These are phyloP conservation scores for Ganoderma resinaceum DNA, from an alignment of 1,284 basidiomycete genomes.

Conservation along the genomic window DNA sequence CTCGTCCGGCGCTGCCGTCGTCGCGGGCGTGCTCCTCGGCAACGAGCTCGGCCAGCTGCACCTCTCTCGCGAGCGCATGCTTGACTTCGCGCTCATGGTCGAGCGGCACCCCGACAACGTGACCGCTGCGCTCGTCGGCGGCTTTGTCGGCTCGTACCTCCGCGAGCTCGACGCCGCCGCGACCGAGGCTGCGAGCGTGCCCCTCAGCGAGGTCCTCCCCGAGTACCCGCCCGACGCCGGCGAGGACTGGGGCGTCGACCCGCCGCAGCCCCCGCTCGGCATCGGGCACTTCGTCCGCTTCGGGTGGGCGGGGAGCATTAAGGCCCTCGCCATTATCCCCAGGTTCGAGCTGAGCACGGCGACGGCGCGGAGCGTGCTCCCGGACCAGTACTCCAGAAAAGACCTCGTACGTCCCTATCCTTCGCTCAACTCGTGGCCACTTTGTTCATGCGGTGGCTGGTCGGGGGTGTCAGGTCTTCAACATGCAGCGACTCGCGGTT, in stretches of 20 bases:
- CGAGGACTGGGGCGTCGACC: slow-evolving; percentile 88
- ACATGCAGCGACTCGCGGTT: slow-evolving; percentile 97
- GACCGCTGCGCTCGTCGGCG: slow-evolving; percentile 95
- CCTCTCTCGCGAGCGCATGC: slow-evolving; percentile 76
- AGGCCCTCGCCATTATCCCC: slow-evolving; percentile 95
- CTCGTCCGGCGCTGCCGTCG: slow-evolving; percentile 97
- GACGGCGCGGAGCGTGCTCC: slow-evolving; percentile 90
- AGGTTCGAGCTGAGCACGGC: slow-evolving; percentile 97
- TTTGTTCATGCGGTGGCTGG: not conserved
- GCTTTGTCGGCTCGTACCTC: slow-evolving; percentile 98
- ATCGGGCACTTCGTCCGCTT: slow-evolving; percentile 97
- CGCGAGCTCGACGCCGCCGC: slow-evolving; percentile 86
- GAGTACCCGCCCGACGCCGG: slow-evolving; percentile 96
- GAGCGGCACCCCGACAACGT: slow-evolving; percentile 99
- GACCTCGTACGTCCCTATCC: slow-evolving; percentile 77
- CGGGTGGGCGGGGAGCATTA: slow-evolving; percentile 87
- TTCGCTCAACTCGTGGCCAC: not conserved
- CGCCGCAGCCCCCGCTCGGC: slow-evolving; percentile 87
- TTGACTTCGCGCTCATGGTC: slow-evolving; percentile 99
- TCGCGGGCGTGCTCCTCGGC: slow-evolving; percentile 94
- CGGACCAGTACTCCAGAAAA: slow-evolving; percentile 84
- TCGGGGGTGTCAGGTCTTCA: slow-evolving; percentile 82
- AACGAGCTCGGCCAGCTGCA: slow-evolving; percentile 81
- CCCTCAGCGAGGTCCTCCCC: slow-evolving; percentile 95
- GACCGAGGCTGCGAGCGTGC: slow-evolving; percentile 85